Percentiles rank a stretch among this genome's conserved stretches.
These are phyloP conservation scores for Chalciporus piperatoides DNA, from an alignment of 1,284 basidiomycete genomes.

Conservation along the genomic window DNA sequence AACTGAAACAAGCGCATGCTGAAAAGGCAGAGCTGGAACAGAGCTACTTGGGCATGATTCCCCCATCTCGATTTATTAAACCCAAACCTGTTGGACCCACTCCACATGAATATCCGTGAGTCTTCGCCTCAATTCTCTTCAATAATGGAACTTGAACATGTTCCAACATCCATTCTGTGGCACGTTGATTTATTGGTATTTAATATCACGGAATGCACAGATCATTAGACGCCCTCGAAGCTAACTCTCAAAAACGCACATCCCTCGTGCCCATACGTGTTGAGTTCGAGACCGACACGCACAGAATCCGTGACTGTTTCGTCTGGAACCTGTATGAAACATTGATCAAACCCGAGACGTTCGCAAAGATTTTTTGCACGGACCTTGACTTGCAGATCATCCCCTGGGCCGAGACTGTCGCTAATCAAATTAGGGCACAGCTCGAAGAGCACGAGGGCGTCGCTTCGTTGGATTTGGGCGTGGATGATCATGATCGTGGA, in stretches of 20 bases:
- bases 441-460: constrained; percentile 84
- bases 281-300: constrained; percentile 90
- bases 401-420: constrained; percentile 74
- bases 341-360: constrained; percentile 77
- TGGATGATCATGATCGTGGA: constrained; percentile 53
- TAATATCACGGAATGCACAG: constrained; percentile 39
- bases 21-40: constrained; percentile 70
- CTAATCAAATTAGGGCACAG: constrained; percentile 86
- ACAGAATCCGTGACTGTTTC: constrained; percentile 92
- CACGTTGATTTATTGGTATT: constrained; percentile 12
- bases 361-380: constrained; percentile 82
- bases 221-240: constrained; percentile 60
- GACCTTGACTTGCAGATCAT: constrained; percentile 77
- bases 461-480: constrained; percentile 70
- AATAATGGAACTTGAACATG: constrained; percentile 12
- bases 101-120: constrained; percentile 67
- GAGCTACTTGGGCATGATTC: constrained; percentile 85
- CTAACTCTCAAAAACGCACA: constrained; percentile 61
- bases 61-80: constrained; percentile 77
- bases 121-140: constrained; percentile 26
- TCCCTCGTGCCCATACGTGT: constrained; percentile 89
- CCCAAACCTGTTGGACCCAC: constrained; percentile 57
- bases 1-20: constrained; percentile 25
- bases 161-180: constrained; percentile 17
- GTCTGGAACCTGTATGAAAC: constrained; percentile 92